Conservation (phyloP, 257 asterid species). For the Jacaranda mimosifolia region DNA sequence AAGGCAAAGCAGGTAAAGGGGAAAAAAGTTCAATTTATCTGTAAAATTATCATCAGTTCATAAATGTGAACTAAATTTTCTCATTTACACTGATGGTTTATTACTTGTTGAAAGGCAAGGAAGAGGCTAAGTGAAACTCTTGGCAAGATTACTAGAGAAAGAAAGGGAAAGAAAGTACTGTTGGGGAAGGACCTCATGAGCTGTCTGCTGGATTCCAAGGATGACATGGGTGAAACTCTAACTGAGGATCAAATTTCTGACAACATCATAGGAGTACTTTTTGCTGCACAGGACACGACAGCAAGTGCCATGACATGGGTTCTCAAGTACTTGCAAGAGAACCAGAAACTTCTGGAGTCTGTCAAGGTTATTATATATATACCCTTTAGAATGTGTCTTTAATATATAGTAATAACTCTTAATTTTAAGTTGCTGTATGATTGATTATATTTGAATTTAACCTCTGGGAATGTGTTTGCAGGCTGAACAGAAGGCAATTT, state of each 20-base stretch:
- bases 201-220: constrained; percentile 50
- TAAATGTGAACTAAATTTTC: too few relatives aligned
- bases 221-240: constrained; percentile 47
- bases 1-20: constrained; percentile 53
- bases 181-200: constrained; percentile 51
- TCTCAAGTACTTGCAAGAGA: constrained; percentile 62
- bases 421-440: not conserved
- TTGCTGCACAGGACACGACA: constrained; percentile 76
- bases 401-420: not conserved
- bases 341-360: constrained; percentile 53
- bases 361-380: constrained; percentile 48
- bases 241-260: constrained; percentile 68
- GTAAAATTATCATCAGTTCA: too few relatives aligned
- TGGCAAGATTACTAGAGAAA: constrained; percentile 49
- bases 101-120: constrained; percentile 54
- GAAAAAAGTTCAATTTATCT: not conserved
- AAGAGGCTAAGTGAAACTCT: constrained; percentile 58
- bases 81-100: too few relatives aligned
- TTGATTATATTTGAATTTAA: not conserved
- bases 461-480: constrained; percentile 24
- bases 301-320: constrained; percentile 72
- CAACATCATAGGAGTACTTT: constrained; percentile 71
- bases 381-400: not conserved
- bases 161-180: constrained; percentile 43
- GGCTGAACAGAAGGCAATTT: constrained; percentile 62